Percentiles rank a stretch among this genome's conserved stretches.
These are phyloP conservation scores for Apocynum venetum DNA, from an alignment of 257 asterid species.

Conservation along the genomic window DNA sequence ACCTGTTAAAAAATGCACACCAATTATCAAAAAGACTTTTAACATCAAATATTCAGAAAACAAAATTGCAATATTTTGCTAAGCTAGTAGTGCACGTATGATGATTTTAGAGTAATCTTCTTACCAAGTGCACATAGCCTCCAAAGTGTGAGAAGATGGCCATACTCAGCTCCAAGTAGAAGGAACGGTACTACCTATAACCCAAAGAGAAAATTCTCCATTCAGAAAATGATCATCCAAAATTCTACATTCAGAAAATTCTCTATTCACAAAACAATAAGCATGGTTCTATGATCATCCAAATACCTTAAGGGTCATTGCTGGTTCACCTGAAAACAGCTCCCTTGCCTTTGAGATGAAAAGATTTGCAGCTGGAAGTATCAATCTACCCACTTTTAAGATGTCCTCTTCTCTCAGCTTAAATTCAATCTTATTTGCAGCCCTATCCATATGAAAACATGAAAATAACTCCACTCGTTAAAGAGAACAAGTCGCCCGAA, in stretches of 20 bases:
- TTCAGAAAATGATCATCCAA: background rate
- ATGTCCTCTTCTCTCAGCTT: constrained; percentile 74
- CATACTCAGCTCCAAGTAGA: constrained; percentile 83
- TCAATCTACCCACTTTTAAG: constrained; percentile 48
- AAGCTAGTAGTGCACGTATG: background rate
- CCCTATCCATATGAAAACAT: constrained; percentile 37
- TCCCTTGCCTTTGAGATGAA: constrained; percentile 49
- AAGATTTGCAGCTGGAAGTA: constrained; percentile 79
- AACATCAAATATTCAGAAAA: background rate
- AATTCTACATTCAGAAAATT: background rate
- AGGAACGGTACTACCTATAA: constrained; percentile 67
- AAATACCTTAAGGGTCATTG: constrained; percentile 76
- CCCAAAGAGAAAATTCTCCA: background rate
- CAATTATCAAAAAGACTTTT: background rate
- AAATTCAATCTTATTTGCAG: constrained; percentile 37
- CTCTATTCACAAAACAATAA: background rate
- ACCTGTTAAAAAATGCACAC: constrained; percentile 38
- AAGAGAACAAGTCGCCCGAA: background rate
- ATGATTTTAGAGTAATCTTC: constrained; percentile 16
- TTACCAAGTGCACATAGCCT: constrained; percentile 80
- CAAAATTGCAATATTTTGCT: background rate
- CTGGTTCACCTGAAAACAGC: constrained; percentile 93
- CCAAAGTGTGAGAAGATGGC: constrained; percentile 74
- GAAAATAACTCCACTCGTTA: constrained; percentile 5
- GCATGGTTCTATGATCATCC: background rate